A percentile compares a stretch with the other conserved stretches of the same genome.
phyloP scores from a whole-genome alignment of 768 basidiomycete species.

The Suillus subluteus region DNA sequence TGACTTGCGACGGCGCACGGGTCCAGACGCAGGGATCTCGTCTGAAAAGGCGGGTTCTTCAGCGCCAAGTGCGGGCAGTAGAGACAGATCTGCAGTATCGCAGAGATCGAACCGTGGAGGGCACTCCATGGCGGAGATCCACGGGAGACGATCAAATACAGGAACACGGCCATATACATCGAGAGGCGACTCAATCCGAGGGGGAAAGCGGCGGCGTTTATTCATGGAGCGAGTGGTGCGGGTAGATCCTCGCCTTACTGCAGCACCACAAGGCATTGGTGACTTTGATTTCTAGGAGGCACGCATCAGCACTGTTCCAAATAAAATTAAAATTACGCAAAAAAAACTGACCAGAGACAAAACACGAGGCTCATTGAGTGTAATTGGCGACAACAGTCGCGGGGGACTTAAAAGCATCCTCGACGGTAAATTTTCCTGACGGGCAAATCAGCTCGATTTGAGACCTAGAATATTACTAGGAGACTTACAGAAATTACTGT shows the following conservation, averaged over 20 bases:
- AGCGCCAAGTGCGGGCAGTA: constrained; percentile 40
- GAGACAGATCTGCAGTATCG: constrained; percentile 71
- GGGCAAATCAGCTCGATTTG: constrained; percentile 11
- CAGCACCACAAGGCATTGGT: constrained; percentile 40
- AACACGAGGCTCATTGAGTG: constrained; percentile 34
- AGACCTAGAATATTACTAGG: background rate
- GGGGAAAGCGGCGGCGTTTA: constrained; percentile 45
- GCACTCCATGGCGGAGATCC: constrained; percentile 63
- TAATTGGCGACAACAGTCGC: constrained; percentile 42
- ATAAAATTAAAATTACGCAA: background rate
- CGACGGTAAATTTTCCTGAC: constrained; percentile 28
- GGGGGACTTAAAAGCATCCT: constrained; percentile 32
- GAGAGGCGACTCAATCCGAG: constrained; percentile 45
- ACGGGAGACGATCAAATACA: constrained; percentile 66
- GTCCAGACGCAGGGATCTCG: constrained; percentile 43
- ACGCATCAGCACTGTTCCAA: background rate
- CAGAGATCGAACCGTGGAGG: constrained; percentile 46
- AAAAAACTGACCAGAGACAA: constrained; percentile 23
- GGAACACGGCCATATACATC: constrained; percentile 37
- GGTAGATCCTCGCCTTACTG: constrained; percentile 39
- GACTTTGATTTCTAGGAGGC: constrained; percentile 41
- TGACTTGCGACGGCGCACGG: constrained; percentile 61
- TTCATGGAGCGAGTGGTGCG: constrained; percentile 40
- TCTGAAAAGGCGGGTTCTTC: constrained; percentile 28
- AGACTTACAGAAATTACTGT: constrained; percentile 12